Base-by-base conservation (phyloP, 139 green algal genomes). In the Protoeuglena noctilucae region DNA sequence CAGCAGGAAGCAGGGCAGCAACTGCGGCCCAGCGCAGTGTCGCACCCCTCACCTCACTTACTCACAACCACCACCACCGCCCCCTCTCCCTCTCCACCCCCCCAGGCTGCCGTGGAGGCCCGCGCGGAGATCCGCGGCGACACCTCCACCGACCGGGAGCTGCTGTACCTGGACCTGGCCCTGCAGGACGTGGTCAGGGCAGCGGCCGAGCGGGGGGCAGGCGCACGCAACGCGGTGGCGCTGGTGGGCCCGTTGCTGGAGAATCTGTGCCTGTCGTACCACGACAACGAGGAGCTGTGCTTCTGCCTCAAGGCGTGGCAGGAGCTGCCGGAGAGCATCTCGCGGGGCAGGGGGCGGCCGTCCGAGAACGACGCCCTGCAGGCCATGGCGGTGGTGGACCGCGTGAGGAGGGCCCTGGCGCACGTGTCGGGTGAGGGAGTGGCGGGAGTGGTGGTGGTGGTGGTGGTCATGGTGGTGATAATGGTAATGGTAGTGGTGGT, bases 131-230 rank as follows among this genome's bases (percentile, higher is more conserved):
- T 98, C 48, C 61, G 67, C 3, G 57, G 60, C 41, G 39, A 53
- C 31, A 41, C 63, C 12, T 47, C 63, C 23, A 7, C 48, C 27
- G 46, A 40, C 25, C 71, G 81, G 27, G 91, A 97, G 52, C 52
- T 94, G 63, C 71, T 98, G 55, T 98, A 97, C 71, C 67, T 98
- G 27, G 90, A 97, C 69, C 65, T 97, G 40, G 84, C 91, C 5
- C 73, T 98, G 51, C 91, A 97, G 76, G 75, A 81, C 48, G 70
- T 81, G 48, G 78, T 87, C 25, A 60, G 88, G 17, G 54, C 60
- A 19, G 82, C 81, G 22, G 79, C 83, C 18, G 85, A 94, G 71
- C 61, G 83, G 28, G 74, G 69, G 23, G 71, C 67, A 14, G 72
- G 64, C 34, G 40, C 46, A 26, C 60, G 67, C 21, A 23, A 76